Evolutionary conservation across 805 yeast genomes (phyloP).

Genomic region (Metschnikowia lochheadii): DNA sequence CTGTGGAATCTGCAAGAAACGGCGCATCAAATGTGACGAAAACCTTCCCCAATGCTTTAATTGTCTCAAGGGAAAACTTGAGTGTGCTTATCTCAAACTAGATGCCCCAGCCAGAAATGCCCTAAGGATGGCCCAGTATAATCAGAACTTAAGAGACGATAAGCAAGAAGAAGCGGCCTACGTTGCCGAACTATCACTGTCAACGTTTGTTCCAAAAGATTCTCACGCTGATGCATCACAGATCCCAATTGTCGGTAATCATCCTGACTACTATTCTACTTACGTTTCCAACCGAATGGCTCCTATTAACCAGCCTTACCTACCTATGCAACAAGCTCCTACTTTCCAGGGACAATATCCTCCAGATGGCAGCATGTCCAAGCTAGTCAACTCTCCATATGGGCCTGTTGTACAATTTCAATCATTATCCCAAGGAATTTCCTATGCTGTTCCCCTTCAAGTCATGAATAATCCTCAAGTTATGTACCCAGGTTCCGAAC

Average conservation of each 20-base stretch:
- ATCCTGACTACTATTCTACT: slow-evolving; percentile 2
- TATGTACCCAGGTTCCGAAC: neutral
- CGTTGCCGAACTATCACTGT: neutral
- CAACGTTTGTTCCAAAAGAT: neutral
- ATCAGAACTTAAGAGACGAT: slow-evolving; percentile 32
- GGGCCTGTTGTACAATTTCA: slow-evolving; percentile 8
- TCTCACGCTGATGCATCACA: neutral
- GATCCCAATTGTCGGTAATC: neutral
- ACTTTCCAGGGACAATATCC: neutral
- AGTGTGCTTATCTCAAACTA: slow-evolving; percentile 47
- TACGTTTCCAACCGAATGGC: slow-evolving; percentile 1
- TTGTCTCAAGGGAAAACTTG: slow-evolving; percentile 46
- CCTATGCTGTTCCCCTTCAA: slow-evolving; percentile 2
- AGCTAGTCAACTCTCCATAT: slow-evolving; percentile 3
- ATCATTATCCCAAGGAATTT: neutral
- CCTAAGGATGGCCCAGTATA: slow-evolving; percentile 46
- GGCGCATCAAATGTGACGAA: slow-evolving; percentile 66
- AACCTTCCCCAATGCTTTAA: slow-evolving; percentile 54
- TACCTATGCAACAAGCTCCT: neutral
- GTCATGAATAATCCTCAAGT: neutral
- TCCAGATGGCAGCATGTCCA: neutral
- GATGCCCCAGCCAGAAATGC: slow-evolving; percentile 49
- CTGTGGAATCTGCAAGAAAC: slow-evolving; percentile 63
- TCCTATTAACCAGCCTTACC: neutral
- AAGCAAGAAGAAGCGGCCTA: slow-evolving; percentile 8